Evolutionary conservation across 2,329 filamentous ascomycete genomes (phyloP).

Genomic region (Aspergillus transmontanensis): DNA sequence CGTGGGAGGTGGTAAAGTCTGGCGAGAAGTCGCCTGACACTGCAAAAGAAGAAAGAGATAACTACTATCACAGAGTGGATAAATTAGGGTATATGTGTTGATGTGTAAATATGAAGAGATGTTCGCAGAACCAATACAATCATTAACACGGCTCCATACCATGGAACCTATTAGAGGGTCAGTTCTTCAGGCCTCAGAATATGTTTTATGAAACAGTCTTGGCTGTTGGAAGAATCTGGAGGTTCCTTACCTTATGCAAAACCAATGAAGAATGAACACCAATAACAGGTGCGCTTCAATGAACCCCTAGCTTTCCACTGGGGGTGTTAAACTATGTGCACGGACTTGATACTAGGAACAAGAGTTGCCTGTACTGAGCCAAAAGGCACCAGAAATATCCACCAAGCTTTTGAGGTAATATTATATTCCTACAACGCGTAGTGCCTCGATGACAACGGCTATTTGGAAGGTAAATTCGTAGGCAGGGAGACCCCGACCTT

Average conservation of each 20-base stretch:
- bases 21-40: slow-evolving; percentile 1
- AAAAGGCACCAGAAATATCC: not conserved
- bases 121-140: slow-evolving; percentile 29
- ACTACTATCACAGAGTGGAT: slow-evolving; percentile 20
- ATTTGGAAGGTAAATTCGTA: slow-evolving; percentile 1
- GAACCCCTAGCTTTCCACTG: slow-evolving; percentile 2
- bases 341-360: not conserved
- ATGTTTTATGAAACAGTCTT: not conserved
- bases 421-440: slow-evolving; percentile 6
- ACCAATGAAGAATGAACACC: not conserved
- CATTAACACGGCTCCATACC: slow-evolving; percentile 27
- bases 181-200: slow-evolving; percentile 6
- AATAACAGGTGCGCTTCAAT: not conserved
- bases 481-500: slow-evolving; percentile 1
- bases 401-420: not conserved
- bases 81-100: slow-evolving; percentile 25
- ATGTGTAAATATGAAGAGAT: slow-evolving; percentile 10
- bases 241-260: slow-evolving; percentile 2
- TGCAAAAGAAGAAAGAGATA: slow-evolving; percentile 9
- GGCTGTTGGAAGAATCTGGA: not conserved
- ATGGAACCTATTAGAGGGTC: slow-evolving; percentile 16
- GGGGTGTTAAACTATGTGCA: slow-evolving; percentile 1
- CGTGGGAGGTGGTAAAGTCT: slow-evolving; percentile 11
- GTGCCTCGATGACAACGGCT: not conserved
- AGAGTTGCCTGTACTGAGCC: not conserved